phyloP scores from a whole-genome alignment of 305 asterid genomes.

The Rubia tinctorum region DNA sequence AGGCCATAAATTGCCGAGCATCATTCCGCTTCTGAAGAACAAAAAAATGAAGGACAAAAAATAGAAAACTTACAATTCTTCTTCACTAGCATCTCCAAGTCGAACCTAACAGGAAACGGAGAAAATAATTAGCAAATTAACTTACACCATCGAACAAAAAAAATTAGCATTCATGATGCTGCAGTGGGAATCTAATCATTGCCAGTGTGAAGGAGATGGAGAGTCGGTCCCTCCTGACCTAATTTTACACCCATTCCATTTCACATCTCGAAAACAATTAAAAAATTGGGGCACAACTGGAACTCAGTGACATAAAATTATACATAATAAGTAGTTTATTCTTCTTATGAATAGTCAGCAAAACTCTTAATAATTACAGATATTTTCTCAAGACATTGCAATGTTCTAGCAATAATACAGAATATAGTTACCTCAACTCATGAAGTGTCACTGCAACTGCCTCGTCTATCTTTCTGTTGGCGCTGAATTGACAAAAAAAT shows the following conservation, averaged over 20 bases:
- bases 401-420: not conserved
- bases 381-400: not conserved
- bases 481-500: constrained; percentile 43
- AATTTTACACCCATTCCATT: not conserved
- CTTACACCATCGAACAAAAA: no score
- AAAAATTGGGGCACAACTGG: not conserved
- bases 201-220: not conserved
- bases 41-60: no score
- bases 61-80: no score
- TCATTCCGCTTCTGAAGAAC: no score
- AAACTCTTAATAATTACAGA: not conserved
- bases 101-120: no score
- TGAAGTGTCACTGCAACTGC: constrained; percentile 19
- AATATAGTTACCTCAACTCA: constrained; percentile 13
- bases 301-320: not conserved
- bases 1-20: no score
- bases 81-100: no score
- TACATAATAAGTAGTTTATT: not conserved
- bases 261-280: not conserved
- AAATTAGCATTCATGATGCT: not conserved
- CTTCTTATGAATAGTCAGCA: not conserved
- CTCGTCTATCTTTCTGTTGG: constrained; percentile 70
- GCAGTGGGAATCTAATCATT: constrained; percentile 18
- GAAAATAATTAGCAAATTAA: no score
- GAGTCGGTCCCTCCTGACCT: constrained; percentile 5